Conservation (phyloP, 495 filamentous ascomycete genomes). For the Cercophora newfieldiana region DNA sequence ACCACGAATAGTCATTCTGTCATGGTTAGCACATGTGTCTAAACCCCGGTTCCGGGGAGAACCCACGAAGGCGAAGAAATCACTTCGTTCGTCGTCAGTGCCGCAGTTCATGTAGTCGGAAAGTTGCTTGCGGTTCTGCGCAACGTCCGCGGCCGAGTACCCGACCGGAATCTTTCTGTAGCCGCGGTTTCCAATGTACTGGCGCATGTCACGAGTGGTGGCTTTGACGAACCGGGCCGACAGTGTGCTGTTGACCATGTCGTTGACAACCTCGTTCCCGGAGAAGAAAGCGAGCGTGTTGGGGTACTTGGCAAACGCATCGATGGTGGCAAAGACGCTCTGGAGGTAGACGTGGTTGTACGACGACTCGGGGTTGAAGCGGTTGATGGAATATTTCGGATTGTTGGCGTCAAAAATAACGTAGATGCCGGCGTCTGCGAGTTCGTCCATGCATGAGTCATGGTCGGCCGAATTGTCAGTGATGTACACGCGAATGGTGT, state of each 20-base stretch:
- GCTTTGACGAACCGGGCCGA: constrained; percentile 91
- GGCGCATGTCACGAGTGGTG: constrained; percentile 85
- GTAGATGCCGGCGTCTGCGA: constrained; percentile 88
- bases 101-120: constrained; percentile 96
- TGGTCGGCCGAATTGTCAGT: constrained; percentile 85
- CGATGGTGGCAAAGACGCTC: constrained; percentile 89
- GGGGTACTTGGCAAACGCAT: constrained; percentile 80
- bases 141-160: constrained; percentile 87
- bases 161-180: constrained; percentile 85
- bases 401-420: constrained; percentile 76
- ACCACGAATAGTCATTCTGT: constrained; percentile 96
- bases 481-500: constrained; percentile 91
- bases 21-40: background rate
- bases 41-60: background rate
- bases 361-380: constrained; percentile 66
- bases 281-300: constrained; percentile 97
- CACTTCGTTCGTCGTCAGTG: constrained; percentile 76
- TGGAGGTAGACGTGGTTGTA: constrained; percentile 93
- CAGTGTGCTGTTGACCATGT: constrained; percentile 64
- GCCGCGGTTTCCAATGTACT: constrained; percentile 73
- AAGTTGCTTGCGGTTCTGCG: constrained; percentile 84
- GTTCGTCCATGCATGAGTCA: constrained; percentile 77
- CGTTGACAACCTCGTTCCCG: constrained; percentile 95
- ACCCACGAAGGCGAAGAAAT: constrained; percentile 87
- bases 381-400: constrained; percentile 73